A percentile compares a stretch with the other conserved stretches of the same genome.
phyloP scores from a whole-genome alignment of 2,329 filamentous ascomycete genomes.

The Penicillium sp. region DNA sequence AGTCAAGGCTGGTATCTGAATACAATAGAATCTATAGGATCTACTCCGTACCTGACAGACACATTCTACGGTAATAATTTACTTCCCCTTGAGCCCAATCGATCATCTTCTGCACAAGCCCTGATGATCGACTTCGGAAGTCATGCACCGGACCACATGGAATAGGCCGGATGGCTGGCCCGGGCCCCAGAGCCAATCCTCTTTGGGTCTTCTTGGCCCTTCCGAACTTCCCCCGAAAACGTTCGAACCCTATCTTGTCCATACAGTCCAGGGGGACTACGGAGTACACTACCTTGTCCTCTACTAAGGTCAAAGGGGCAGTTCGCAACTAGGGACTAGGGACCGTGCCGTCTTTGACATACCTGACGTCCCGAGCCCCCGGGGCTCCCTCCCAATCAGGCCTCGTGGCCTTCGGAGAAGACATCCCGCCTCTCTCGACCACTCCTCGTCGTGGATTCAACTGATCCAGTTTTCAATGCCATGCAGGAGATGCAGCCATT shows the following conservation, averaged over 20 bases:
- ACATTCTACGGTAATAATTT: too few species aligned
- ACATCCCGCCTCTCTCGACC: not conserved
- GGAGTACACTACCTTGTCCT: too few species aligned
- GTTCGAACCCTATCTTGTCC: not conserved
- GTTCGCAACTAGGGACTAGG: not conserved
- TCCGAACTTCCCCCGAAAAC: constrained; percentile 11
- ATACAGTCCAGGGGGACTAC: not conserved
- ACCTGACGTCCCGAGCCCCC: not conserved
- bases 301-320: not conserved
- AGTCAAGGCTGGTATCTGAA: too few species aligned
- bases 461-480: not conserved
- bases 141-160: constrained; percentile 30
- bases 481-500: not conserved
- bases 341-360: not conserved
- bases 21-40: too few species aligned
- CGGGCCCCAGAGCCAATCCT: constrained; percentile 16
- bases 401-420: constrained; percentile 9
- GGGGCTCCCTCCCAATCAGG: not conserved
- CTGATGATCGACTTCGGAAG: constrained; percentile 29
- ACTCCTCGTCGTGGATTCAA: not conserved
- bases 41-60: too few species aligned
- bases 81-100: not conserved
- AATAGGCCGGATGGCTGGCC: constrained; percentile 21
- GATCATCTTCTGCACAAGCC: constrained; percentile 16
- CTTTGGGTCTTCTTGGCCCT: not conserved